Base-by-base conservation (phyloP, 2,329 filamentous ascomycete species). In the Chalaropsis ovoidea region DNA sequence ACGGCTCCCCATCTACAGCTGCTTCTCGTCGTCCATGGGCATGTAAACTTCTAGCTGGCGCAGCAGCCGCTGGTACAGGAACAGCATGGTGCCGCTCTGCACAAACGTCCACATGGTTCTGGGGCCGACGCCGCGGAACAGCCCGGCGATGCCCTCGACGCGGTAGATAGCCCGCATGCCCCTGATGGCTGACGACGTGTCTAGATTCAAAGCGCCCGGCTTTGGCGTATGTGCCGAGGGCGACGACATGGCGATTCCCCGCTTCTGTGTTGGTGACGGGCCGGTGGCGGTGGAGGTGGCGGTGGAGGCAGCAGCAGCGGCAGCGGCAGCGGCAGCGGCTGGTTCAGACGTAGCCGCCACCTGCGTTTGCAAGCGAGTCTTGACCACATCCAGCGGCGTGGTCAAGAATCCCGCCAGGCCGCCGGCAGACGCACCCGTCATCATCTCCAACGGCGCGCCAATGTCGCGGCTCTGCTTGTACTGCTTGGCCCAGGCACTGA, bases 71-170 rank as follows among this genome's bases (percentile, higher is more conserved):
- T 97, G 93, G 75, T 97, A 97, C 74, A 96, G 79, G 71, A 97
- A 92, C 73, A 97, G 80, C 93, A 97, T 97, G 70, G 90, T 95
- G 52, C 92, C 89, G 72, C 89, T 96, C 78, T 99, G 94, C 67
- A 97, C 90, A 72, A 93, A 96, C 24, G 94, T 99, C 94, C 94
- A 99, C 15, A 97, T 90, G 66, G 87, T 87, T 64, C 94, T 84
- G 1, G 94, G 94, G 0, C 93, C 93, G 1, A 99, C 93, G 31
- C 94, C 94, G 67, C 94, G 85, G 76, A 99, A 99, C 86, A 90
- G 95, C 1, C 94, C 95, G 1, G 82, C 83, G 17, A 97, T 71
- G 0, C 94, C 94, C 76, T 99, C 94, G 5, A 88, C 90, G 70
- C 83, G 85, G 77, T 97, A 99, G 71, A 99, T 95, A 69, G 96